phyloP scores from a whole-genome alignment of 2,329 filamentous ascomycete species.

The Aphanocladium album region DNA sequence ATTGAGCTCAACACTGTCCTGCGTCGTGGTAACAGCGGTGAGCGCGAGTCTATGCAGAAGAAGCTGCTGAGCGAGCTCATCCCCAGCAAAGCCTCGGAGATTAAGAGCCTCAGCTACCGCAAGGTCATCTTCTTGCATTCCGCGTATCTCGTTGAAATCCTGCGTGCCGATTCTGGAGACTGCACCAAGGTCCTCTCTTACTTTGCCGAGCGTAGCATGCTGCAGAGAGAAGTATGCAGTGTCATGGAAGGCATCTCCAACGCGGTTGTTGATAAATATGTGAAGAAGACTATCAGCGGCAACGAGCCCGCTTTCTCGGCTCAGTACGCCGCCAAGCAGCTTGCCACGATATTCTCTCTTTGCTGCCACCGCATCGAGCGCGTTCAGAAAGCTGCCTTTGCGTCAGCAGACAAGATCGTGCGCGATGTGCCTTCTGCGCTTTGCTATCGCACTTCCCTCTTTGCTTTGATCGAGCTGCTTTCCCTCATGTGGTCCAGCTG shows the following conservation, averaged over 20 bases:
- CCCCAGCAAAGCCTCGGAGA: conserved; percentile 70
- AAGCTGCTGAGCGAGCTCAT: conserved; percentile 68
- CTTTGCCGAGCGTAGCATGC: conserved; percentile 87
- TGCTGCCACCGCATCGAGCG: conserved; percentile 93
- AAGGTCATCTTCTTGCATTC: conserved; percentile 91
- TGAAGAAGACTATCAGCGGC: conserved; percentile 68
- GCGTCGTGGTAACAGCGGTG: conserved; percentile 75
- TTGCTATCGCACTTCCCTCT: conserved; percentile 84
- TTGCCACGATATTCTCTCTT: conserved; percentile 76
- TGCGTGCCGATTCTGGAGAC: conserved; percentile 81
- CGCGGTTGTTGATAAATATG: conserved; percentile 74
- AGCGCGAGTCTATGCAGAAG: conserved; percentile 76
- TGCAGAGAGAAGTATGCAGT: conserved; percentile 56
- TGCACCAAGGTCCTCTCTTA: conserved; percentile 87
- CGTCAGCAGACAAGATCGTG: conserved; percentile 82
- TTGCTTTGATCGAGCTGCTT: conserved; percentile 85
- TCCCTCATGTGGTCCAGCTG: conserved; percentile 95
- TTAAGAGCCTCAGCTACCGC: conserved; percentile 78
- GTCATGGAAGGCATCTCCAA: conserved; percentile 60
- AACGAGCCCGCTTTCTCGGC: conserved; percentile 77
- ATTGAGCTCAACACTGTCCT: conserved; percentile 95
- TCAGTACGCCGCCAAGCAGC: conserved; percentile 81
- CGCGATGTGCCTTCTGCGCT: conserved; percentile 79
- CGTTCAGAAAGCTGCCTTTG: conserved; percentile 81
- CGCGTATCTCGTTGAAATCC: conserved; percentile 79